A percentile compares a stretch with the other conserved stretches of the same genome.
These are phyloP conservation scores for Aegilops tauschii DNA, from an alignment of 176 grass and related monocot species.

Conservation along the genomic window DNA sequence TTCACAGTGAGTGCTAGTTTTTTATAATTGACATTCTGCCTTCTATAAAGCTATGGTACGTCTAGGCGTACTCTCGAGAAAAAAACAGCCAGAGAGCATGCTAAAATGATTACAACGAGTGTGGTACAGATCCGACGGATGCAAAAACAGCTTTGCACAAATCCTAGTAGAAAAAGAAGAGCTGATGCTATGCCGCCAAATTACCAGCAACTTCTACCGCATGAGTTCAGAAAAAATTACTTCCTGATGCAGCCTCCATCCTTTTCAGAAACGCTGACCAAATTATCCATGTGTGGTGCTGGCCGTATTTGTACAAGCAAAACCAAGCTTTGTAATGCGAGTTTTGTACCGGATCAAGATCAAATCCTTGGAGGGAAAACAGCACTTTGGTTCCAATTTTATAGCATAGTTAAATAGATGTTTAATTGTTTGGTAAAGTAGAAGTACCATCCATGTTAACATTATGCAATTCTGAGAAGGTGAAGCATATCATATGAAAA, in stretches of 20 bases:
- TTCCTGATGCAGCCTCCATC: too few relatives aligned
- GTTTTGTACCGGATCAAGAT: too few relatives aligned
- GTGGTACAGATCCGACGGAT: not conserved
- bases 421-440: too few relatives aligned
- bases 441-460: too few relatives aligned
- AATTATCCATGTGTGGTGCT: constrained; percentile 81
- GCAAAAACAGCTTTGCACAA: not conserved
- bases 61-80: too few relatives aligned
- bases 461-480: too few relatives aligned
- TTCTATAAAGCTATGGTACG: too few relatives aligned
- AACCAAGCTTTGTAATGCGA: not conserved
- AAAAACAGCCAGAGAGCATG: not conserved
- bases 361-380: too few relatives aligned
- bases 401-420: too few relatives aligned
- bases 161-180: not conserved
- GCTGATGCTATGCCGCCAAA: not conserved
- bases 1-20: too few relatives aligned
- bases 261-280: constrained; percentile 73
- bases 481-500: not conserved
- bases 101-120: not conserved
- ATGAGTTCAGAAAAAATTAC: not conserved
- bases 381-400: too few relatives aligned
- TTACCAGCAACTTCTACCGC: constrained; percentile 37
- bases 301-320: constrained; percentile 64
- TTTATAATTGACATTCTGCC: too few relatives aligned